Percentiles rank a stretch among this genome's conserved stretches.
phyloP scores from a whole-genome alignment of 2,329 filamentous ascomycete genomes.

The Botrytis elliptica region DNA sequence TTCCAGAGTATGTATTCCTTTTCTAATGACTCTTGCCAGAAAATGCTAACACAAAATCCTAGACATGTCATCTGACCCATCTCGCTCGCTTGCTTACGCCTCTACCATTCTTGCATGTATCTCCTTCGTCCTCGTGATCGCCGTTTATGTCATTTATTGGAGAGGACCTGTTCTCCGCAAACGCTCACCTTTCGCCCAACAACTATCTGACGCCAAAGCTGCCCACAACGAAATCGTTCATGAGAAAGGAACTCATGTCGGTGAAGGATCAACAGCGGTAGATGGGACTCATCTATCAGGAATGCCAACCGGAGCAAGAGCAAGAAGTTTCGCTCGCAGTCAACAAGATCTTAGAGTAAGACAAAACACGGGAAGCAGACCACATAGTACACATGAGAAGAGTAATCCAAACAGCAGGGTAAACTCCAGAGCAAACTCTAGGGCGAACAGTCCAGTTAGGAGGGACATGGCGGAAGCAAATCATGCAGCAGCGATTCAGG shows the following conservation, averaged over 20 bases:
- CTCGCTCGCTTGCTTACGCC: conserved; percentile 56
- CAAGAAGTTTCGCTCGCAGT: conserved; percentile 27
- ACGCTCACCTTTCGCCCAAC: conserved; percentile 64
- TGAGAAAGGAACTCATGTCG: neutral
- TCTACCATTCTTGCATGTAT: conserved; percentile 63
- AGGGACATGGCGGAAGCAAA: neutral
- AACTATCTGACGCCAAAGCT: conserved; percentile 46
- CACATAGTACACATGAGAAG: conserved; percentile 14
- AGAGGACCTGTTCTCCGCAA: conserved; percentile 59
- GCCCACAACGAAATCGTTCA: neutral
- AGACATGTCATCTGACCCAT: conserved; percentile 47
- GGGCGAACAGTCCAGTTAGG: conserved; percentile 15
- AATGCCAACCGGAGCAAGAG: conserved; percentile 26
- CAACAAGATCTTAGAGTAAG: conserved; percentile 34
- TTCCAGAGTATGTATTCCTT: conserved; percentile 46
- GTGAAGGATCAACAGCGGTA: neutral
- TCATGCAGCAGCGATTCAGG: neutral
- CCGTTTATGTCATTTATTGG: conserved; percentile 67
- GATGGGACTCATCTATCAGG: conserved; percentile 19
- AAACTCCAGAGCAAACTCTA: conserved; percentile 19
- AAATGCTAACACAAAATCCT: conserved; percentile 3
- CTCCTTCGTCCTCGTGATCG: conserved; percentile 58
- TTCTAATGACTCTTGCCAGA: neutral
- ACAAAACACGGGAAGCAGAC: conserved; percentile 27
- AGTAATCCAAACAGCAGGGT: neutral